These are phyloP conservation scores for Auricularia auricula-judae DNA, from an alignment of 768 basidiomycete genomes.

Conservation along the genomic window DNA sequence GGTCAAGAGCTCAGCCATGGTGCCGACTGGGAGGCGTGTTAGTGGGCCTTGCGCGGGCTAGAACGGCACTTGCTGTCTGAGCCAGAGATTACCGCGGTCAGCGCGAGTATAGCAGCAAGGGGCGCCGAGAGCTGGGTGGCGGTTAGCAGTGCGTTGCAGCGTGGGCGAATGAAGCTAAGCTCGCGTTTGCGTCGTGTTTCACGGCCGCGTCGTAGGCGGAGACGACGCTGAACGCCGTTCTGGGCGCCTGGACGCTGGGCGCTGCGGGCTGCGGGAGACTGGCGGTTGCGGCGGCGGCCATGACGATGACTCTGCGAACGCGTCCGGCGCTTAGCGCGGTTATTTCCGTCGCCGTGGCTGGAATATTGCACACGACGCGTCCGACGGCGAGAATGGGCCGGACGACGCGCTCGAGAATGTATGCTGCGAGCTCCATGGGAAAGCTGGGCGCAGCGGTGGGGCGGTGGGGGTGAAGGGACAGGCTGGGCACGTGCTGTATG, in stretches of 20 bases:
- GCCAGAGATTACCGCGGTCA: slow-evolving; percentile 70
- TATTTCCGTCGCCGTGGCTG: background rate
- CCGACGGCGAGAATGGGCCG: background rate
- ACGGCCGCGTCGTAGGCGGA: background rate
- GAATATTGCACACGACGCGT: background rate
- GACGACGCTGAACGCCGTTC: background rate
- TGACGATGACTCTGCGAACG: background rate
- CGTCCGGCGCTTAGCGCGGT: background rate
- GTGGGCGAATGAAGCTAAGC: background rate
- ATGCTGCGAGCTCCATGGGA: too few relatives aligned
- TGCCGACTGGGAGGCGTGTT: slow-evolving; percentile 45
- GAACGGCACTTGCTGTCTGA: slow-evolving; percentile 50
- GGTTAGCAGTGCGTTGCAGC: background rate
- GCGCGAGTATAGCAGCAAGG: slow-evolving; percentile 76
- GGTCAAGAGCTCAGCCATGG: slow-evolving; percentile 86
- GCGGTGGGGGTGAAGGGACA: too few relatives aligned
- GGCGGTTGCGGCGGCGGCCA: background rate
- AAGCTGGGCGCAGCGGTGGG: too few relatives aligned
- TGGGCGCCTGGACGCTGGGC: background rate
- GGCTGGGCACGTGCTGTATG: too few relatives aligned
- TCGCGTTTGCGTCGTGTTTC: background rate
- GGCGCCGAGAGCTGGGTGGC: slow-evolving; percentile 58
- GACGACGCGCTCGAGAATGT: background rate
- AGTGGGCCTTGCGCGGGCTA: background rate
- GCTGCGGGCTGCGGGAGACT: background rate